These are phyloP conservation scores for Malassezia japonica DNA, from an alignment of 1,284 basidiomycete genomes.

Conservation along the genomic window DNA sequence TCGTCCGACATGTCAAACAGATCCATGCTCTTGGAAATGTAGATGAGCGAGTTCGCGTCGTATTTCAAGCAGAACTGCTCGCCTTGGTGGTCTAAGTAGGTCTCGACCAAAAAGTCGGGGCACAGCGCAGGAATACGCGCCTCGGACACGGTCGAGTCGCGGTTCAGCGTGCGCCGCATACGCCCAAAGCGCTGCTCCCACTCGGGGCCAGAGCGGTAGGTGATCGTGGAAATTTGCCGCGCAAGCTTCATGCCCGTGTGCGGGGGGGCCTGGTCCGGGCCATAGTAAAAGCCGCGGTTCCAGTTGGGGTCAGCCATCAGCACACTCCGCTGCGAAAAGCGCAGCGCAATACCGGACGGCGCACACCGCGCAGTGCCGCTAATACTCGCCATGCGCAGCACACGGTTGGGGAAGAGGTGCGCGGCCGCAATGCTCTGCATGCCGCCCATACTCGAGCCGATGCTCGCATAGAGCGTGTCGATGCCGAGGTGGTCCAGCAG, in stretches of 20 bases:
- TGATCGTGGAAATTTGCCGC: conserved; percentile 96
- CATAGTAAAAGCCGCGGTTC: conserved; percentile 98
- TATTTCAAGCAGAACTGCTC: conserved; percentile 91
- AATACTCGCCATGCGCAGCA: conserved; percentile 81
- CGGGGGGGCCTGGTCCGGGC: conserved; percentile 64
- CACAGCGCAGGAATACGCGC: conserved; percentile 57
- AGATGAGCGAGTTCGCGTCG: conserved; percentile 97
- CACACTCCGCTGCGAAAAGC: conserved; percentile 84
- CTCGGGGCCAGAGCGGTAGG: conserved; percentile 95
- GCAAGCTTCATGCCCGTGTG: conserved; percentile 98
- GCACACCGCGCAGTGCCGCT: conserved; percentile 85
- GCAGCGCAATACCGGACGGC: conserved; percentile 84
- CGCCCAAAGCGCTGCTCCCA: conserved; percentile 96
- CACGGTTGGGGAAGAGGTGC: conserved; percentile 80
- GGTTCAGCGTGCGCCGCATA: conserved; percentile 50
- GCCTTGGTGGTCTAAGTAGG: conserved; percentile 86
- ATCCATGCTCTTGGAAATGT: conserved; percentile 94
- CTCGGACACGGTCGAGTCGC: conserved; percentile 10
- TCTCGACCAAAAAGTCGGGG: conserved; percentile 96
- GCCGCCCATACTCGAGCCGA: conserved; percentile 90
- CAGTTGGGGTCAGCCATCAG: conserved; percentile 99
- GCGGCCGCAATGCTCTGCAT: conserved; percentile 96
- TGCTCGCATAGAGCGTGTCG: conserved; percentile 75
- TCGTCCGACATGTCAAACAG: conserved; percentile 87
- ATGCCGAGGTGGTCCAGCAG: conserved; percentile 79